A percentile compares a stretch with the other conserved stretches of the same genome.
Evolutionary conservation across 2,329 filamentous ascomycete genomes (phyloP).

Genomic region (Colletotrichum paranaense): DNA sequence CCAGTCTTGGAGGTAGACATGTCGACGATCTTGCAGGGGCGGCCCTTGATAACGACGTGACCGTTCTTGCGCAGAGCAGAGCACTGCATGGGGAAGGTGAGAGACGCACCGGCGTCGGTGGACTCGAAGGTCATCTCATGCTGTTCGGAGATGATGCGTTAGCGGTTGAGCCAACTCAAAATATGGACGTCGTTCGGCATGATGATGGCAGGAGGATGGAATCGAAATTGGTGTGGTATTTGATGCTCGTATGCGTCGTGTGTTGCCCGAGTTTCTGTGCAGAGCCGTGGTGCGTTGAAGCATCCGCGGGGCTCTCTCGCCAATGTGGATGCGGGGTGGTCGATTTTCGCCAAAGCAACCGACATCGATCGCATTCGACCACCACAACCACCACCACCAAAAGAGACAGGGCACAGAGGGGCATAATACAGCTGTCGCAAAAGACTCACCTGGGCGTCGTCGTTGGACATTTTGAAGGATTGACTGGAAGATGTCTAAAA

Average conservation of each 20-base stretch:
- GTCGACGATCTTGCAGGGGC: constrained; percentile 99
- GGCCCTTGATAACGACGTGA: constrained; percentile 97
- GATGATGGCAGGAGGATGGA: neutral
- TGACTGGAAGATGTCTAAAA: constrained; percentile 42
- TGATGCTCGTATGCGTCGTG: constrained; percentile 4
- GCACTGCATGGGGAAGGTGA: constrained; percentile 98
- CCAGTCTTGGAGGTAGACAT: constrained; percentile 99
- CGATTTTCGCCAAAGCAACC: constrained; percentile 41
- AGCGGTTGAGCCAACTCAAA: neutral
- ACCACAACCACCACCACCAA: constrained; percentile 24
- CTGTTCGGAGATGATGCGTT: constrained; percentile 48
- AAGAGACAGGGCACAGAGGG: constrained; percentile 26
- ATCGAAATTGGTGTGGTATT: constrained; percentile 12
- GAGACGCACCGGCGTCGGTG: constrained; percentile 95
- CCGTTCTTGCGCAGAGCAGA: constrained; percentile 99
- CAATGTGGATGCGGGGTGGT: constrained; percentile 57
- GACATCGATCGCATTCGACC: constrained; percentile 41
- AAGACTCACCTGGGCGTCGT: constrained; percentile 63
- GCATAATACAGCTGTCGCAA: constrained; percentile 27
- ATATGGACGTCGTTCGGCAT: neutral
- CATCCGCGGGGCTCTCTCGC: constrained; percentile 41
- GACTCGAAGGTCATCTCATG: constrained; percentile 85
- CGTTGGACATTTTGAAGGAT: constrained; percentile 66
- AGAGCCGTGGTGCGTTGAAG: constrained; percentile 31
- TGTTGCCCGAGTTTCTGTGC: constrained; percentile 11